These are phyloP conservation scores for Populus davidiana DNA, from an alignment of 345 rosid species.

Conservation along the genomic window DNA sequence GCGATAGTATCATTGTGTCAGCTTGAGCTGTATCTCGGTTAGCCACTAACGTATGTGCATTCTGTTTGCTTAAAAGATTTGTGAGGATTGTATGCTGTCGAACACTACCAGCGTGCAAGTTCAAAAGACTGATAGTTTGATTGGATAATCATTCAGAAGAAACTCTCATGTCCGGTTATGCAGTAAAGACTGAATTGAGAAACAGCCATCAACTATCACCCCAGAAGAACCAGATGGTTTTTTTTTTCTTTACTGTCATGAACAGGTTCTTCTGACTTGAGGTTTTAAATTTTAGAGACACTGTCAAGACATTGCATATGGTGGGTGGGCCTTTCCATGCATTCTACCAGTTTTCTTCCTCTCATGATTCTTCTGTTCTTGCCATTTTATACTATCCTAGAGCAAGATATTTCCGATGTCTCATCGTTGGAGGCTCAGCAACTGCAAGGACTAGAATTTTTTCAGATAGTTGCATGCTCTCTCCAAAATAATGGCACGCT, in stretches of 20 bases:
- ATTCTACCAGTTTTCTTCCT: background rate
- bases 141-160: no score
- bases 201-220: no score
- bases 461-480: background rate
- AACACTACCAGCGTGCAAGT: background rate
- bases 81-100: background rate
- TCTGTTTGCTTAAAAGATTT: background rate
- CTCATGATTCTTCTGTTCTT: background rate
- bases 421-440: background rate
- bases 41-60: background rate
- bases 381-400: background rate
- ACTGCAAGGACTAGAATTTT: background rate
- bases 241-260: background rate
- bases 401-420: background rate
- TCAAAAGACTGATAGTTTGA: background rate
- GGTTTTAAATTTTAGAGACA: background rate
- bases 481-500: background rate
- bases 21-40: background rate
- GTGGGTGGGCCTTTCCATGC: background rate
- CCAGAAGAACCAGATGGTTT: no score
- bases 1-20: background rate
- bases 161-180: no score
- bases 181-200: no score
- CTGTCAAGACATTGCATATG: background rate
- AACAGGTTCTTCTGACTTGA: background rate